A percentile compares a stretch with the other conserved stretches of the same genome.
Conservation (phyloP, 2,329 filamentous ascomycete species). For the Pseudopyricularia cyperi region DNA sequence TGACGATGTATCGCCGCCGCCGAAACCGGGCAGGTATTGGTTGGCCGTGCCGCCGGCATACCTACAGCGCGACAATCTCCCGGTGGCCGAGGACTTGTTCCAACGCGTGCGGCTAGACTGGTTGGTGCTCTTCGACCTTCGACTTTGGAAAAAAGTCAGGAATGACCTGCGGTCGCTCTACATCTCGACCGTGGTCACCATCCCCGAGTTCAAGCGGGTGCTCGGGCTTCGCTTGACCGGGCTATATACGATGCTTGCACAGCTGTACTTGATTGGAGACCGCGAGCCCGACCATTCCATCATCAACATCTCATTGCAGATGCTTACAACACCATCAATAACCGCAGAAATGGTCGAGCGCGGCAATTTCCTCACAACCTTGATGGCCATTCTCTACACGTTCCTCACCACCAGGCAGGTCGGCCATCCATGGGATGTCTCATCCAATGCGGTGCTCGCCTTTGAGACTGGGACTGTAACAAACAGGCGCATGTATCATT, state of each 20-base stretch:
- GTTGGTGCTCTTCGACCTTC: slow-evolving; percentile 84
- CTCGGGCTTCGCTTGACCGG: slow-evolving; percentile 88
- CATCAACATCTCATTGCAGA: slow-evolving; percentile 92
- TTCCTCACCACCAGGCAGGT: slow-evolving; percentile 95
- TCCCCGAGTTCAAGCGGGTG: slow-evolving; percentile 91
- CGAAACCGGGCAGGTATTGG: slow-evolving; percentile 72
- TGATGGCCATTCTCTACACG: slow-evolving; percentile 94
- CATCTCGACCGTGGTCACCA: slow-evolving; percentile 89
- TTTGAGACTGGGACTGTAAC: slow-evolving; percentile 93
- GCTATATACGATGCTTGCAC: slow-evolving; percentile 83
- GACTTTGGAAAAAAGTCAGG: slow-evolving; percentile 92
- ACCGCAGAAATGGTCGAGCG: slow-evolving; percentile 90
- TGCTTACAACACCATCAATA: slow-evolving; percentile 93
- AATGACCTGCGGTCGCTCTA: slow-evolving; percentile 86
- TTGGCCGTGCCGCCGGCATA: slow-evolving; percentile 65
- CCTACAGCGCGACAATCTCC: slow-evolving; percentile 45
- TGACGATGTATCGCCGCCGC: slow-evolving; percentile 29
- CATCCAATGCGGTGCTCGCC: slow-evolving; percentile 72
- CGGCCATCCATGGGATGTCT: slow-evolving; percentile 81
- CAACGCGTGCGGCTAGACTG: slow-evolving; percentile 84
- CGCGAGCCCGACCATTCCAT: slow-evolving; percentile 96
- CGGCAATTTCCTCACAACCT: slow-evolving; percentile 88
- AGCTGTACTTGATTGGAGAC: slow-evolving; percentile 91
- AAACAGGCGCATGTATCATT: slow-evolving; percentile 92
- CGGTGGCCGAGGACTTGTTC: slow-evolving; percentile 74